A percentile compares a stretch with the other conserved stretches of the same genome.
These are phyloP conservation scores for Phoma herbarum DNA, from an alignment of 2,329 filamentous ascomycete species.

Conservation along the genomic window DNA sequence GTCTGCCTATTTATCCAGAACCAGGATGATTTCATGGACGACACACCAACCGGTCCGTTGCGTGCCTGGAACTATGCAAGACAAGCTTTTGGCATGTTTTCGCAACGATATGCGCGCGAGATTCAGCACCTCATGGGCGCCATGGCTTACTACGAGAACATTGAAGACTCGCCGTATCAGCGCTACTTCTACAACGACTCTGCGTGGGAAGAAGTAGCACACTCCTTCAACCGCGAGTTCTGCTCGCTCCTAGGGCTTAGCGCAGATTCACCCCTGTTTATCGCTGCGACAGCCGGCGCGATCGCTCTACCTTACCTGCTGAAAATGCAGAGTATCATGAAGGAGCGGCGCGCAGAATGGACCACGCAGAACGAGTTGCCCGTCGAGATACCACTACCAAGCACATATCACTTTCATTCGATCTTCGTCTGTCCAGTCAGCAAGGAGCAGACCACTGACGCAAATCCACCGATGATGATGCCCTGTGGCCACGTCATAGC, in stretches of 20 bases:
- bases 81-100: conserved; percentile 76
- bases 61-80: conserved; percentile 80
- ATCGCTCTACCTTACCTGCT: conserved; percentile 89
- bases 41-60: conserved; percentile 57
- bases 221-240: conserved; percentile 93
- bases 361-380: conserved; percentile 90
- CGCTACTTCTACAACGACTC: conserved; percentile 76
- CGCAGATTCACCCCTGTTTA: conserved; percentile 90
- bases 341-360: conserved; percentile 92
- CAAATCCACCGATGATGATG: conserved; percentile 96
- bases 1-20: conserved; percentile 76
- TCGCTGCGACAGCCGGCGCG: conserved; percentile 89
- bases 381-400: conserved; percentile 73
- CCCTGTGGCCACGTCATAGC: conserved; percentile 95
- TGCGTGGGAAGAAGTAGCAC: conserved; percentile 82
- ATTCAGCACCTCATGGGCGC: conserved; percentile 83
- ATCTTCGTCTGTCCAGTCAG: conserved; percentile 98
- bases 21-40: conserved; percentile 55
- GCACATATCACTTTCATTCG: conserved; percentile 80
- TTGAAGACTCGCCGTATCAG: conserved; percentile 80
- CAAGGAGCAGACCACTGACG: conserved; percentile 93
- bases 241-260: conserved; percentile 90
- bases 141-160: conserved; percentile 79
- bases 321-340: conserved; percentile 88
- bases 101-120: conserved; percentile 76